Conservation (phyloP, 768 basidiomycete species). For the Psilocybe subaeruginosa region DNA sequence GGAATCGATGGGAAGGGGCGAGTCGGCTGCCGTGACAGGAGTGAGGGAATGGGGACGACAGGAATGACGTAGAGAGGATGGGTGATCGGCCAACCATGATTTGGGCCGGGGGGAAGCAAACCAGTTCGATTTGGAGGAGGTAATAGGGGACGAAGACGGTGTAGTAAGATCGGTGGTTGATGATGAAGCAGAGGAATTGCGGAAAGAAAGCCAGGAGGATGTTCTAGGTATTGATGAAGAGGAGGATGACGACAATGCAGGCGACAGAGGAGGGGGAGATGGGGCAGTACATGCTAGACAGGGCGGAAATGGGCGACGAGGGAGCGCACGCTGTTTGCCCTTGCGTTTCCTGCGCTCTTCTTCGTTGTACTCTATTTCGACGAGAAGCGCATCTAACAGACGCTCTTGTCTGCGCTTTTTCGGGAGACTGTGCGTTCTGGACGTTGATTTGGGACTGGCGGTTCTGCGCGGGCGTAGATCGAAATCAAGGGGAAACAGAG, state of each 20-base stretch:
- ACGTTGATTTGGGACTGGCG: constrained; percentile 16
- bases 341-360: constrained; percentile 39
- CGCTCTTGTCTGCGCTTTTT: constrained; percentile 30
- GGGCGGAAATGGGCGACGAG: constrained; percentile 15
- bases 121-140: constrained; percentile 29
- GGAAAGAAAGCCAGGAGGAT: constrained; percentile 33
- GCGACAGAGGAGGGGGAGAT: constrained; percentile 25
- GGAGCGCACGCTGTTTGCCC: constrained; percentile 34
- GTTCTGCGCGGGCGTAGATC: constrained; percentile 25
- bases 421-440: constrained; percentile 24
- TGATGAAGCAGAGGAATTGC: constrained; percentile 29
- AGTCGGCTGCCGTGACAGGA: constrained; percentile 38
- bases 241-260: constrained; percentile 22
- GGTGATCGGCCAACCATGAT: constrained; percentile 18
- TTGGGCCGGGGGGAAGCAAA: constrained; percentile 27
- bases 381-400: constrained; percentile 47
- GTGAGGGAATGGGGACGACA: constrained; percentile 37
- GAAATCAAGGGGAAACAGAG: constrained; percentile 50
- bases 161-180: constrained; percentile 38
- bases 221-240: constrained; percentile 29
- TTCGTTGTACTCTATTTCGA: constrained; percentile 44
- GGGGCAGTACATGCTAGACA: constrained; percentile 23
- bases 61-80: constrained; percentile 31
- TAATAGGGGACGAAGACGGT: constrained; percentile 35
- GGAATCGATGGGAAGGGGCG: constrained; percentile 28